Base-by-base conservation (phyloP, 2,329 filamentous ascomycete genomes). In the Myriosclerotinia duriaeana region DNA sequence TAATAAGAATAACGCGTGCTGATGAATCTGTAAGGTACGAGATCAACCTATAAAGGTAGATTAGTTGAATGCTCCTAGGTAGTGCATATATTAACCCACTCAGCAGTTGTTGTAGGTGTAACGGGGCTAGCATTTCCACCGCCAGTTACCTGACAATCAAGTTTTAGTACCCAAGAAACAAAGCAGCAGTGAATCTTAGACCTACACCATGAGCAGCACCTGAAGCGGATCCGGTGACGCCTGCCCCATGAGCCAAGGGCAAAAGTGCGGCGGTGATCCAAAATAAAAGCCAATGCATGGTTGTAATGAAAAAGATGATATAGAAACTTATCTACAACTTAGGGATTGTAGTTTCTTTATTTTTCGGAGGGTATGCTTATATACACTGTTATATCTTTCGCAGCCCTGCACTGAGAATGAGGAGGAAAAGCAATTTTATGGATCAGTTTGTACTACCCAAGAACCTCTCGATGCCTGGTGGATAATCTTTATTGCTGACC, bases 1-100 rank as follows among this genome's bases (percentile, higher is more conserved):
- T 80, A 52, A 89, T 78, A 65, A 88, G 79, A 70, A 89, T 87
- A 66, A 83, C 82, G 22, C 85, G 83, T 15, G 86, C 72, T 17
- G 79, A 74, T 63, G 76, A 77, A 75, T 87, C 84, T 14, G 79
- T 79, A 3, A 89, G 81, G 77, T 87, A 89, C 22, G 78, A 79
- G 54, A 77, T 84, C 54, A 79, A 83, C 22, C 75, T 78, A 20
- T 85, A 85, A 70, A 84, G 83, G 22, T 34, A 44, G 17, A 40
- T 64, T n/a, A 46, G 30, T 59, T 50, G 17, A 22, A n/a, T 0
- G 5, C 6, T 40, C 14, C n/a, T 48, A 20, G 3, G 14, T 17
- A 20, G 22, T 40, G 20, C 34, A 30, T 4, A 26, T 15, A 12
- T 46, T 26, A 38, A 22, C 53, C 48, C 12, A 65, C 62, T 65